phyloP scores from a whole-genome alignment of 805 yeast species.

The Yarrowia osloensis region DNA sequence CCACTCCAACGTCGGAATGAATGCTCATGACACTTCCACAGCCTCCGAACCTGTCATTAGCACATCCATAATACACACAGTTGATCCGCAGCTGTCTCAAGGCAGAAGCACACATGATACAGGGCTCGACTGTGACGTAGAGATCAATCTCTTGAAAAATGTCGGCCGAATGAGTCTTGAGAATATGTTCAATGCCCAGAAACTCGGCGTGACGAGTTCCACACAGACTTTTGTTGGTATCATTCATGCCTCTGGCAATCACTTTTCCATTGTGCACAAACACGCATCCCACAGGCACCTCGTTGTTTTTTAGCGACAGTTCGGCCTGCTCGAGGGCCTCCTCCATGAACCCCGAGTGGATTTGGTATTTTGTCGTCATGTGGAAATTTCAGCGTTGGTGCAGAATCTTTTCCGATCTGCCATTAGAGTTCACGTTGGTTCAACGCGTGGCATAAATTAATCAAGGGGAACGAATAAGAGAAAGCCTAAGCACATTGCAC shows the following conservation, averaged over 20 bases:
- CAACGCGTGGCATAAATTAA: not conserved
- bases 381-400: not conserved
- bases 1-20: slow-evolving; percentile 48
- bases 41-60: slow-evolving; percentile 95
- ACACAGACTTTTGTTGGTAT: slow-evolving; percentile 78
- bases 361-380: slow-evolving; percentile 8
- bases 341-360: slow-evolving; percentile 41
- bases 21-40: slow-evolving; percentile 81
- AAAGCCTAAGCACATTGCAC: slow-evolving; percentile 12
- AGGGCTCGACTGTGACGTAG: slow-evolving; percentile 96
- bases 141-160: slow-evolving; percentile 60
- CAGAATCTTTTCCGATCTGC: not conserved
- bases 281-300: slow-evolving; percentile 85
- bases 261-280: slow-evolving; percentile 58
- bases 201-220: slow-evolving; percentile 82
- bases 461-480: slow-evolving; percentile 10
- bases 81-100: slow-evolving; percentile 75
- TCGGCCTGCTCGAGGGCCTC: slow-evolving; percentile 52
- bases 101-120: slow-evolving; percentile 96
- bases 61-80: slow-evolving; percentile 85
- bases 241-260: slow-evolving; percentile 78
- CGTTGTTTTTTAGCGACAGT: slow-evolving; percentile 63
- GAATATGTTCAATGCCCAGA: slow-evolving; percentile 65
- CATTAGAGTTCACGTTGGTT: slow-evolving; percentile 13
- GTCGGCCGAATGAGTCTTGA: slow-evolving; percentile 41